These are phyloP conservation scores for Vanrija pseudolonga DNA, from an alignment of 1,284 basidiomycete genomes.

Conservation along the genomic window DNA sequence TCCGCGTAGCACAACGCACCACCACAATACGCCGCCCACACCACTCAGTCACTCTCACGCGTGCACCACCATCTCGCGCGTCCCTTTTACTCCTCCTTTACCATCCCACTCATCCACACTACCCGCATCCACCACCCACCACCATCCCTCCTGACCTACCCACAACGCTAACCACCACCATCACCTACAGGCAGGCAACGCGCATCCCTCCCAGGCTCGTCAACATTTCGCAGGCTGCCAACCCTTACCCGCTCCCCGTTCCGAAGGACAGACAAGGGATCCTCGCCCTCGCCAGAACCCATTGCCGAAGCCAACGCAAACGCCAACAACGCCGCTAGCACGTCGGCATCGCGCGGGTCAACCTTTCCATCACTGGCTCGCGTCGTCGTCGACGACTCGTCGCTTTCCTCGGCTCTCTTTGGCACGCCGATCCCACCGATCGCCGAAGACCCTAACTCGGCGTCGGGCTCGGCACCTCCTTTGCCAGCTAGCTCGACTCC, in stretches of 20 bases:
- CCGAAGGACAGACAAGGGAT: constrained; percentile 25
- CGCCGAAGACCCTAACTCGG: constrained; percentile 5
- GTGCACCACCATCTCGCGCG: background rate
- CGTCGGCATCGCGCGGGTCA: constrained; percentile 5
- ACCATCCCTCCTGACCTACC: background rate
- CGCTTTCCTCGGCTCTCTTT: constrained; percentile 17
- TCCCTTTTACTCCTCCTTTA: no score
- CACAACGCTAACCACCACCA: background rate
- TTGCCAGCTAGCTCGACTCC: background rate
- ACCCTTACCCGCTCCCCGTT: constrained; percentile 32
- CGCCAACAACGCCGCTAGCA: background rate
- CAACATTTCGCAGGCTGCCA: constrained; percentile 34
- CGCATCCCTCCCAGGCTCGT: constrained; percentile 26
- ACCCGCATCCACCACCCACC: background rate
- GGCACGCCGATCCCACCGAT: constrained; percentile 7
- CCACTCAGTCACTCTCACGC: background rate
- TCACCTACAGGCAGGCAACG: constrained; percentile 17
- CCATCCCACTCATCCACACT: no score
- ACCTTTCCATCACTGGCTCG: constrained; percentile 13
- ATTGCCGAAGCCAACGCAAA: background rate
- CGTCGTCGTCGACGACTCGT: constrained; percentile 21
- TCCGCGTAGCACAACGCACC: no score
- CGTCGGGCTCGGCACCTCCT: background rate
- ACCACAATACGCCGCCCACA: no score
- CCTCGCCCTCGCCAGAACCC: background rate